Base-by-base conservation (phyloP, 2,329 filamentous ascomycete species). In the Talaromyces pinophilus region DNA sequence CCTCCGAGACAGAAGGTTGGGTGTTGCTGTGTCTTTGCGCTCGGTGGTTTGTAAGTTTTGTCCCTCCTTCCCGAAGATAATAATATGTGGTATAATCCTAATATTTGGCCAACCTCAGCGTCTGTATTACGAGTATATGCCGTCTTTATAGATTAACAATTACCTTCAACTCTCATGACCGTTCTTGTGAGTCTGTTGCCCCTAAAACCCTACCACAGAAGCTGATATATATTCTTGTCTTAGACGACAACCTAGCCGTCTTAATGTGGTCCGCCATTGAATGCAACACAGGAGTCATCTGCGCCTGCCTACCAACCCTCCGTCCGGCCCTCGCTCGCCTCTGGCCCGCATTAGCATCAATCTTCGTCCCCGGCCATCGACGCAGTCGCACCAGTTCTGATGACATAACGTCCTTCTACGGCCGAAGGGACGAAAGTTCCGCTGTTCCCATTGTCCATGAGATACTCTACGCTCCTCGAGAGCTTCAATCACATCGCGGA, bases 1-100 rank as follows among this genome's bases (percentile, higher is more conserved):
- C 81, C 82, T 0, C 71, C 68, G 35, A 79, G 72, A 63, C 81
- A 84, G 68, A 83, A 79, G 64, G 42, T 78, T 52, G 76, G 73
- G 1, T 70, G 83, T 19, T 76, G 80, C 30, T 70, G 77, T 1
- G 75, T 83, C 54, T 84, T 84, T 71, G 72, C 78, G 0, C 17
- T 78, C 15, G 77, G 77, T 55, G 75, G 76, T 63, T 78, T 79
- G 77, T 79, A 68, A 72, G 73, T 71, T 28, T 33, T 17, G 2
- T 13, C n/a, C 33, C 30, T n/a, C 19, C 76, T 75, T 10, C 28
- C 17, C 28, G 6, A 7, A 10, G 17, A 35, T 17, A 19, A n/a
- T 25, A 19, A 19, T 19, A 35, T 13, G 28, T 17, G 17, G 6
- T 22, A 33, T 13, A 3, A 11, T 25, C 25, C 54, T 40, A 3